Evolutionary conservation across 306 rosid species (phyloP).

Genomic region (Rosa lucieae): DNA sequence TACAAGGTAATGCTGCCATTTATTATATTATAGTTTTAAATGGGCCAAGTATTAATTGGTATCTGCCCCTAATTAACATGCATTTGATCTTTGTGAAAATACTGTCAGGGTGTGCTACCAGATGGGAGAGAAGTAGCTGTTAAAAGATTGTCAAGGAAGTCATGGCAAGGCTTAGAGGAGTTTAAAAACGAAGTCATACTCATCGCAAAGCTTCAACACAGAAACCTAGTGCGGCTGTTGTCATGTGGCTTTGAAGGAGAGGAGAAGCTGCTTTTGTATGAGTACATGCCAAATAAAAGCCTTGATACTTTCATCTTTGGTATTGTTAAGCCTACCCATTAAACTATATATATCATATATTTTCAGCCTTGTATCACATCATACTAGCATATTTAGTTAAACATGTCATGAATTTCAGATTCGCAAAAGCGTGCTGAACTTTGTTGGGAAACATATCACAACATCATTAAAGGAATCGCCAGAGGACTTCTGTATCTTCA

Average conservation of each 20-base stretch:
- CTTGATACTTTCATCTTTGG: constrained; percentile 59
- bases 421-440: constrained; percentile 31
- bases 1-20: constrained; percentile 32
- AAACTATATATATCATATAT: neutral
- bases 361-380: neutral
- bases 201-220: constrained; percentile 63
- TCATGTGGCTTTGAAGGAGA: constrained; percentile 60
- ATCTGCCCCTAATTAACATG: neutral
- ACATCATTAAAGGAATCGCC: constrained; percentile 41
- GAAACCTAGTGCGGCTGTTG: constrained; percentile 62
- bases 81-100: constrained; percentile 1
- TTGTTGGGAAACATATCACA: constrained; percentile 42
- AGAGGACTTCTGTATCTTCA: constrained; percentile 51
- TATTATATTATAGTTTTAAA: neutral
- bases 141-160: constrained; percentile 56
- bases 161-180: constrained; percentile 69
- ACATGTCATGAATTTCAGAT: constrained; percentile 26
- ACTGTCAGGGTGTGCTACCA: constrained; percentile 48
- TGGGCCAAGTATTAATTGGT: neutral
- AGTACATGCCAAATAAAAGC: constrained; percentile 63
- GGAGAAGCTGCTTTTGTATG: constrained; percentile 58
- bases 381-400: neutral
- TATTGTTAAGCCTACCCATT: constrained; percentile 17
- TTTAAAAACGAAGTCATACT: constrained; percentile 59
- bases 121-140: constrained; percentile 61